Evolutionary conservation across 306 rosid species (phyloP).

Genomic region (Quercus wislizeni): DNA sequence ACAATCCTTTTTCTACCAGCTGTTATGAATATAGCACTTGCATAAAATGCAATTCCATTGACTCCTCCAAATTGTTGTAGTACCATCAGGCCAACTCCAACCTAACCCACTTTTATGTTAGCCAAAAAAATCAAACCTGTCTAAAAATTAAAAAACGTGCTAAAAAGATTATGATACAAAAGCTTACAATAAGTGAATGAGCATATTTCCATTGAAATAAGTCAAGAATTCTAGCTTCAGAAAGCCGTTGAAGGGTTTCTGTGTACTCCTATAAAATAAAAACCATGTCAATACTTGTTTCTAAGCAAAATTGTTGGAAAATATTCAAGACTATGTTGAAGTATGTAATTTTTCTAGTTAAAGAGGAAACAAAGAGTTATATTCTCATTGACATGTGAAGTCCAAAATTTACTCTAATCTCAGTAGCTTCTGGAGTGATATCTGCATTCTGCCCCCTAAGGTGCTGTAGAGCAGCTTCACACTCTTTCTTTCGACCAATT

Average conservation of each 20-base stretch:
- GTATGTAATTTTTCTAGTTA: not conserved
- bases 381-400: not conserved
- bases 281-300: not conserved
- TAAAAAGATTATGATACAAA: slow-evolving; percentile 4
- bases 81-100: slow-evolving; percentile 86
- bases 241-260: slow-evolving; percentile 48
- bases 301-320: not conserved
- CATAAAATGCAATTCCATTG: slow-evolving; percentile 72
- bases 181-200: slow-evolving; percentile 69
- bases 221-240: slow-evolving; percentile 55
- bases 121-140: slow-evolving; percentile 1
- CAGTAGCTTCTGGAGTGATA: slow-evolving; percentile 62
- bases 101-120: slow-evolving; percentile 40
- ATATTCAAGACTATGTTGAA: not conserved
- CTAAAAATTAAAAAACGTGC: not conserved
- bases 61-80: slow-evolving; percentile 91
- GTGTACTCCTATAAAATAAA: slow-evolving; percentile 60
- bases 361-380: slow-evolving; percentile 12
- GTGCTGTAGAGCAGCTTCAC: slow-evolving; percentile 60
- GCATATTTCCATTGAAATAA: slow-evolving; percentile 66
- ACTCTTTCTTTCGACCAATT: slow-evolving; percentile 42
- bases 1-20: slow-evolving; percentile 45
- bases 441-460: slow-evolving; percentile 64
- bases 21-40: slow-evolving; percentile 66
- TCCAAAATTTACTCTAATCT: slow-evolving; percentile 53